Conservation (phyloP, 805 yeast species). For the Candida oleophila region DNA sequence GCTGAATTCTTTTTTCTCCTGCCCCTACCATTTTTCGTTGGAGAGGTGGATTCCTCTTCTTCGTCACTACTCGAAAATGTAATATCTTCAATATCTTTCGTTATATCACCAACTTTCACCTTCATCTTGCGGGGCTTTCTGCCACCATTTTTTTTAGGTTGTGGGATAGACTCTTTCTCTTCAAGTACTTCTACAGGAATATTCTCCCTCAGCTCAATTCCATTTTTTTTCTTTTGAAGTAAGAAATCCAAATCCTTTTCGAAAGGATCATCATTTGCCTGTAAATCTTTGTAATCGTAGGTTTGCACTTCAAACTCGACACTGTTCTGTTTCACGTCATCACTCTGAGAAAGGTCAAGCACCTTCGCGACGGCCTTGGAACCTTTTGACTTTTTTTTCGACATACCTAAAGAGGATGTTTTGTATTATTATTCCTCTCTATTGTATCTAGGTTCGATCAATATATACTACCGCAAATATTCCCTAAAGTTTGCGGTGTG, state of each 20-base stretch:
- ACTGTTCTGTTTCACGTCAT: neutral
- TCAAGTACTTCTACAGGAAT: neutral
- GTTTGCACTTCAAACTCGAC: conserved; percentile 13
- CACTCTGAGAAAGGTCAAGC: neutral
- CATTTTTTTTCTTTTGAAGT: conserved; percentile 13
- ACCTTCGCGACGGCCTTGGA: neutral
- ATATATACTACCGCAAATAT: too few species aligned
- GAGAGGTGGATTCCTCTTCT: neutral
- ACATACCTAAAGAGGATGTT: neutral
- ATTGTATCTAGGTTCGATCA: too few species aligned
- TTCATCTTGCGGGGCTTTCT: conserved; percentile 9
- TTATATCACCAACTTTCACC: conserved; percentile 22
- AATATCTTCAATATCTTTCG: conserved; percentile 25
- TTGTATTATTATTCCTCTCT: neutral
- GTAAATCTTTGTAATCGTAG: conserved; percentile 16
- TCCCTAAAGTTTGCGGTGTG: too few species aligned
- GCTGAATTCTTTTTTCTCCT: neutral
- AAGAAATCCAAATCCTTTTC: conserved; percentile 31
- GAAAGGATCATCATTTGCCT: conserved; percentile 17
- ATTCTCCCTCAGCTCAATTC: neutral
- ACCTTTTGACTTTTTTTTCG: neutral
- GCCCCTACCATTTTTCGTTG: conserved; percentile 2
- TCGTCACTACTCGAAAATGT: conserved; percentile 27
- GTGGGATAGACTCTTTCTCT: neutral
- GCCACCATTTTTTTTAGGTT: neutral